A percentile compares a stretch with the other conserved stretches of the same genome.
phyloP scores from a whole-genome alignment of 106 monocot genomes.

The Gastrodia elata region DNA sequence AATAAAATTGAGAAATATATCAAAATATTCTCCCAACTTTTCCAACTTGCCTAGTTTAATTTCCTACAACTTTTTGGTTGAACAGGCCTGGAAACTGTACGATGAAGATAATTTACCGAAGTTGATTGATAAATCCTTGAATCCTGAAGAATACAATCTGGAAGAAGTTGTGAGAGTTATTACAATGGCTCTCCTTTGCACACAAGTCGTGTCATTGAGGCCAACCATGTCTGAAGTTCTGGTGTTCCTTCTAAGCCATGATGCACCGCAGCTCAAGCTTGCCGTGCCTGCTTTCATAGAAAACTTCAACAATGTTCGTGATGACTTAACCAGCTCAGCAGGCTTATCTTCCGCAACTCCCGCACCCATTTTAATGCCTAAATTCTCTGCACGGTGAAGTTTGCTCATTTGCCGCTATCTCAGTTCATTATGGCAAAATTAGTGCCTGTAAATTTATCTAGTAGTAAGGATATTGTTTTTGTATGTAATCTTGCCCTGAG shows the following conservation, averaged over 20 bases:
- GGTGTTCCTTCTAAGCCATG: slow-evolving; percentile 40
- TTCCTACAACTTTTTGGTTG: not conserved
- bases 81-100: slow-evolving; percentile 57
- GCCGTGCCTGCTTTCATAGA: slow-evolving; percentile 50
- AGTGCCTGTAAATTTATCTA: not conserved
- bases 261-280: slow-evolving; percentile 13
- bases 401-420: not conserved
- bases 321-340: slow-evolving; percentile 13
- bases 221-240: slow-evolving; percentile 64
- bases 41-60: too few species aligned
- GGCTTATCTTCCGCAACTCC: slow-evolving; percentile 26
- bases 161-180: slow-evolving; percentile 39
- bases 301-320: slow-evolving; percentile 18
- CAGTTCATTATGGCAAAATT: not conserved
- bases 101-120: slow-evolving; percentile 21
- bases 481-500: too few species aligned
- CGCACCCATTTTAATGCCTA: slow-evolving; percentile 1
- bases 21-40: too few species aligned
- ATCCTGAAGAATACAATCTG: slow-evolving; percentile 19
- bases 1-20: not conserved
- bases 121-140: slow-evolving; percentile 40
- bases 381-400: slow-evolving; percentile 5
- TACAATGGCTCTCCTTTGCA: slow-evolving; percentile 61
- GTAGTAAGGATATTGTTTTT: too few species aligned
- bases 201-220: slow-evolving; percentile 42